Evolutionary conservation across 352 stramenopile species (phyloP), one percentile per base, ranked within the genome.

Genomic region (Globisporangium spinosum): DNA sequence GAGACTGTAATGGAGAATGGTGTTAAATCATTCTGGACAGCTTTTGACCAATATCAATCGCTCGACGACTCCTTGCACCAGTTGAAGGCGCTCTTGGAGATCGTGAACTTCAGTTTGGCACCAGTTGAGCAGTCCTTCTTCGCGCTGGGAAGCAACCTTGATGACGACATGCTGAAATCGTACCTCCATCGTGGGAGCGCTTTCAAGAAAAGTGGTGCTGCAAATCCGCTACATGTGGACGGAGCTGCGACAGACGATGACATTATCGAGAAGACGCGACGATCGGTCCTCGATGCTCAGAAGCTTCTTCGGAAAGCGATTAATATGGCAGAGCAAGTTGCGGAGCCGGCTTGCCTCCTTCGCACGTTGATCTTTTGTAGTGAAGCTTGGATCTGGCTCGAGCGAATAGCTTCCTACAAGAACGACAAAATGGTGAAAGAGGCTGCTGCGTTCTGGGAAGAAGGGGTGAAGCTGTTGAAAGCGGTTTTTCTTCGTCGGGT

Each of bases 321-420:
- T 13, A 77, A 71, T 29, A 40, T 93, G n/a, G 82, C 81, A 0
- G 83, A 93, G 54, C 84, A 93, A 70, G 74, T 91, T 13, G 80
- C 81, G 0, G 82, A 89, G 34, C 78, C 85, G 0, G 74, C 69
- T 2, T 72, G 72, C n/a, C 88, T 90, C 40, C 73, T 93, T 25
- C 76, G 71, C 27, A 87, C 80, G 5, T 58, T 94, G 1, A 85
- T 93, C 22, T 78, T 74, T 45, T 89, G 78, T 62, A 79, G 77
- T 27, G 76, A 94, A 76, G 77, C 80, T n/a, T 94, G 86, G 86
- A 76, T 89, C 9, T 93, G 84, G 83, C 73, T 94, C 1, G 84
- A 94, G 64, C 78, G 79, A 0, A 79, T 94, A 43, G 80, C 82
- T 8, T 87, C 83, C 7, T 91, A 92, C 66, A 94, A 94, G 63